These are phyloP conservation scores for Floccularia luteovirens DNA, from an alignment of 768 basidiomycete genomes.

Conservation along the genomic window DNA sequence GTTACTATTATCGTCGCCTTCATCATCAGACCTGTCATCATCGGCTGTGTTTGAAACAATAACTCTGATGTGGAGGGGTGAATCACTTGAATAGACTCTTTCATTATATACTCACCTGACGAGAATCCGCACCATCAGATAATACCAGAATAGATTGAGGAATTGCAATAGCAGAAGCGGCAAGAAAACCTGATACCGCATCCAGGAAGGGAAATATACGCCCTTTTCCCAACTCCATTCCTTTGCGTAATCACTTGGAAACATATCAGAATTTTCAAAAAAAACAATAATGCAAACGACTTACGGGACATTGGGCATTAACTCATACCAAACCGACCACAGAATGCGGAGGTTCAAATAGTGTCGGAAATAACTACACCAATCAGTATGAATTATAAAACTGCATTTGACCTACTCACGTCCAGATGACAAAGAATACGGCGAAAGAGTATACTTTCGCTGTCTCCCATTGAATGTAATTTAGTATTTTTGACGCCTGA, in stretches of 20 bases:
- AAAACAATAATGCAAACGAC: slow-evolving; percentile 17
- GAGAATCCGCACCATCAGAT: slow-evolving; percentile 72
- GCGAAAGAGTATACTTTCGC: slow-evolving; percentile 58
- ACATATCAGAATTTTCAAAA: background rate
- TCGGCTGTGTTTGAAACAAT: slow-evolving; percentile 35
- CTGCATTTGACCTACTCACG: slow-evolving; percentile 40
- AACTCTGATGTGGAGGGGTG: slow-evolving; percentile 33
- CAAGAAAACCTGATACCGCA: slow-evolving; percentile 73
- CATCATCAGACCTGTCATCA: slow-evolving; percentile 81
- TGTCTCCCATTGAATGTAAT: slow-evolving; percentile 70
- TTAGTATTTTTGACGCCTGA: slow-evolving; percentile 62
- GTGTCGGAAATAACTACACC: slow-evolving; percentile 82
- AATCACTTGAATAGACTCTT: slow-evolving; percentile 4
- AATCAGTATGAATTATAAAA: slow-evolving; percentile 1
- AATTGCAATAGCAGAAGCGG: slow-evolving; percentile 71
- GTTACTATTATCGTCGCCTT: slow-evolving; percentile 58
- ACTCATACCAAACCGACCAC: slow-evolving; percentile 81
- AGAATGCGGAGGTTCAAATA: slow-evolving; percentile 84
- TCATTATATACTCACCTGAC: slow-evolving; percentile 43
- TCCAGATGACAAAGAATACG: slow-evolving; percentile 69
- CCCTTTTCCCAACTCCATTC: slow-evolving; percentile 57
- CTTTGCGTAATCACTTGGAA: slow-evolving; percentile 40
- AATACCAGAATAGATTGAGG: slow-evolving; percentile 93
- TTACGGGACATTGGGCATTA: slow-evolving; percentile 64
- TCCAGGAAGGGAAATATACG: slow-evolving; percentile 68